These are phyloP conservation scores for Rhizopus sp. DNA, from an alignment of 371 early-diverging fungal species.

Conservation along the genomic window DNA sequence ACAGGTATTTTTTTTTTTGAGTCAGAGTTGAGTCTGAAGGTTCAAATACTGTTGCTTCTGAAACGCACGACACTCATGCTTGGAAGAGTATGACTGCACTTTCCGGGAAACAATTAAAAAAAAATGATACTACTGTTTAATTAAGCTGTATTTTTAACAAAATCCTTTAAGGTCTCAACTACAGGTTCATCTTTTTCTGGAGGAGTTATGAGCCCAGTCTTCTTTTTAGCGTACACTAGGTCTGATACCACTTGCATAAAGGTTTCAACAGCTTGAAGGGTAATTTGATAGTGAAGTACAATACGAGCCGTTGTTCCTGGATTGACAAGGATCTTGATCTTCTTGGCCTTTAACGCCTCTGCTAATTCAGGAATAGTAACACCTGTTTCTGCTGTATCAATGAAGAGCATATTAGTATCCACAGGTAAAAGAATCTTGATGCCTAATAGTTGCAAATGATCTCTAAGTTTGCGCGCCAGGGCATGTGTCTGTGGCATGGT, in stretches of 20 bases:
- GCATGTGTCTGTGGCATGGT: constrained; percentile 67
- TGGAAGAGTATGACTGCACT: too few species aligned
- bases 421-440: constrained; percentile 62
- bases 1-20: too few species aligned
- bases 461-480: constrained; percentile 64
- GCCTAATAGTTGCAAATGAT: constrained; percentile 58
- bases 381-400: constrained; percentile 55
- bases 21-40: too few species aligned
- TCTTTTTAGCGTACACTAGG: constrained; percentile 21
- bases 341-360: constrained; percentile 45
- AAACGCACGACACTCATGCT: too few species aligned
- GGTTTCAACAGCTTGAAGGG: constrained; percentile 56
- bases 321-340: constrained; percentile 57
- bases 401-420: constrained; percentile 90
- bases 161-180: too few species aligned
- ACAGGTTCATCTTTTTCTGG: too few species aligned
- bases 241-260: constrained; percentile 38
- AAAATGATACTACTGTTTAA: too few species aligned
- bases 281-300: constrained; percentile 79
- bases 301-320: constrained; percentile 56
- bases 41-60: too few species aligned
- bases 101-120: too few species aligned
- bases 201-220: constrained; percentile 23
- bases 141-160: too few species aligned
- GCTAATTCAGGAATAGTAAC: constrained; percentile 52